Evolutionary conservation across 2,329 filamentous ascomycete genomes (phyloP).

Genomic region (Seiridium cupressi): DNA sequence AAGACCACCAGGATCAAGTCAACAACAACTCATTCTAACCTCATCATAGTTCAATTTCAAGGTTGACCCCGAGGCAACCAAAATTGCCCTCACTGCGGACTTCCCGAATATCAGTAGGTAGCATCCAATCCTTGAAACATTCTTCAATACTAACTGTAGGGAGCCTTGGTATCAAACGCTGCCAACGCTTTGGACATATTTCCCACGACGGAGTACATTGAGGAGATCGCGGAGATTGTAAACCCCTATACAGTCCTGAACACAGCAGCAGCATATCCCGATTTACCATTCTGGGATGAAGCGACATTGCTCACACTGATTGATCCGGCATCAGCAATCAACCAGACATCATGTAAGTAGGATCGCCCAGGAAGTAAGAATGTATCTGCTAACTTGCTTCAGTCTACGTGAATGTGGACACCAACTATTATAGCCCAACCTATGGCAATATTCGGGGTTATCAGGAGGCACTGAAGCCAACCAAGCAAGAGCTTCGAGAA

Average conservation of each 20-base stretch:
- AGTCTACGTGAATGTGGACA: conserved; percentile 22
- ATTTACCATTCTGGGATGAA: conserved; percentile 22
- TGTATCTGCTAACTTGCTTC: neutral
- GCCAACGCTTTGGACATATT: conserved; percentile 12
- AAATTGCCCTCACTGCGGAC: conserved; percentile 44
- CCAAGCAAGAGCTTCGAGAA: conserved; percentile 13
- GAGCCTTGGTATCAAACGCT: conserved; percentile 13
- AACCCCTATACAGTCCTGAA: conserved; percentile 17
- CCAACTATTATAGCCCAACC: conserved; percentile 16
- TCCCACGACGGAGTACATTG: conserved; percentile 9
- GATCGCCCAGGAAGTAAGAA: too few species aligned
- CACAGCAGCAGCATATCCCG: conserved; percentile 10
- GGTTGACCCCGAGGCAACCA: conserved; percentile 48
- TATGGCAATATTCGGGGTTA: conserved; percentile 20
- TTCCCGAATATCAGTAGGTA: conserved; percentile 39
- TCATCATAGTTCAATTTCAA: conserved; percentile 43
- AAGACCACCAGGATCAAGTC: neutral
- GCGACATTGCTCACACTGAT: conserved; percentile 17
- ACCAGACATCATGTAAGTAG: conserved; percentile 18
- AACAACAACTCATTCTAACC: neutral
- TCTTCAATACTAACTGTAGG: neutral
- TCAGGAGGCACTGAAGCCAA: conserved; percentile 14
- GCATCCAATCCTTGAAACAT: neutral
- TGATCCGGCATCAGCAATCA: conserved; percentile 15
- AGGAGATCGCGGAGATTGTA: conserved; percentile 15